Base-by-base conservation (phyloP, 306 rosid genomes). In the Cicer cuneatum region DNA sequence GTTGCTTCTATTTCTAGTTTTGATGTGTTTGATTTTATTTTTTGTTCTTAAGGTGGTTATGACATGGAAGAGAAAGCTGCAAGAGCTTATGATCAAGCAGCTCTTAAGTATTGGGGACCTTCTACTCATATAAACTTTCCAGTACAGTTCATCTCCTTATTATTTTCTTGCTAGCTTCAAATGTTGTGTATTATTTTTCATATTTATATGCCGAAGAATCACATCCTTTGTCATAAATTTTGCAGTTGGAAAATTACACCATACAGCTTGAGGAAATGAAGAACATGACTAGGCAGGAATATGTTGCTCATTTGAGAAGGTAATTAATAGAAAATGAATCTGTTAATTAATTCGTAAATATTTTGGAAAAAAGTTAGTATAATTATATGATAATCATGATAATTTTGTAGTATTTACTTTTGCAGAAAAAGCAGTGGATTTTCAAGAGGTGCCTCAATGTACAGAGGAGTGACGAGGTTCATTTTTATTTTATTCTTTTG, bases 21-120 rank as follows among this genome's bases (percentile, higher is more conserved):
- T 63, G 13, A 11, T 14, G n/a, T 54, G 18, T 15, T 66, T 19
- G 52, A 29, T 45, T 77, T 39, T 2, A 11, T 2, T 14, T 57
- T 79, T 37, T 80, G 48, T 70, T 76, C 54, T 29, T 6, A 63
- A 94, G 99, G 99, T 15, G 99, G 99, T n/a, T 95, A 95, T 79
- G 99, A 95, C 80, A 92, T 89, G 98, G 99, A 95, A 82, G 98
- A 90, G 83, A 95, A 95, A 83, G 99, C 99, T 60, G 99, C 99
- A 14, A 95, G 96, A 77, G 93, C 99, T 24, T 95, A 95, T 82
- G 99, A 95, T 89, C 96, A 90, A 47, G 99, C 99, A 0, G 99
- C 99, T 0, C 90, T 95, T 2, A 95, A 95, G 83, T 95, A 95
- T 76, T 95, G 99, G 99, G 99, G 99, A 59, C 81, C 96, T 49